Evolutionary conservation across 768 basidiomycete genomes (phyloP).

Genomic region (Rhodotorula kratochvilovae): DNA sequence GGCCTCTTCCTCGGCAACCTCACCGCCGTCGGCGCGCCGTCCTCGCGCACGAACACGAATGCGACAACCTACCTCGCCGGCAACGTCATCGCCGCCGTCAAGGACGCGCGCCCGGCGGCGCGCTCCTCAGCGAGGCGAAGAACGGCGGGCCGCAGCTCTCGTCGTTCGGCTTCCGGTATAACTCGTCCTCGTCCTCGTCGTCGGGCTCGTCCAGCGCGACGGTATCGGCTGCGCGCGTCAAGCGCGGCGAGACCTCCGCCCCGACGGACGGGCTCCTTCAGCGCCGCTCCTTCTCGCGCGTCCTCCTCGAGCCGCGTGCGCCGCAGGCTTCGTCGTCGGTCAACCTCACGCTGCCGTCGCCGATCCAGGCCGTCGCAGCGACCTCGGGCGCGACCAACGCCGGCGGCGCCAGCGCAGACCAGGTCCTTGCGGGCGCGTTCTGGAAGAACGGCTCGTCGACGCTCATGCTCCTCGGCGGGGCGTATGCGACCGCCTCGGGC

Average conservation of each 20-base stretch:
- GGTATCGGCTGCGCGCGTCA: conserved; percentile 45
- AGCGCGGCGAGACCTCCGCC: not conserved
- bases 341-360: conserved; percentile 34
- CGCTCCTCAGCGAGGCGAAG: conserved; percentile 44
- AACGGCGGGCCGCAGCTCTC: conserved; percentile 22
- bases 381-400: not conserved
- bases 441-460: conserved; percentile 77
- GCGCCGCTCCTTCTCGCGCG: conserved; percentile 40
- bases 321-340: conserved; percentile 13
- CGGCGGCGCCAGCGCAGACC: conserved; percentile 52
- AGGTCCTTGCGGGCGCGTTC: conserved; percentile 78
- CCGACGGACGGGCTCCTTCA: conserved; percentile 11
- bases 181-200: conserved; percentile 12
- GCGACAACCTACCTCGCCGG: conserved; percentile 54
- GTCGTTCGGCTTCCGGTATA: conserved; percentile 30
- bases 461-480: conserved; percentile 78
- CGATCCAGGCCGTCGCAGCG: conserved; percentile 19
- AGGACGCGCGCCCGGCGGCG: conserved; percentile 52
- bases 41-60: not conserved
- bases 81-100: conserved; percentile 61
- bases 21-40: conserved; percentile 29
- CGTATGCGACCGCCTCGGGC: conserved; percentile 62
- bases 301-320: conserved; percentile 21
- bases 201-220: conserved; percentile 27
- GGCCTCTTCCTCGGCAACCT: conserved; percentile 45